Evolutionary conservation across 2,329 filamentous ascomycete genomes (phyloP), one percentile per base, ranked within the genome.

Genomic region (Calonectria multiphialidica): DNA sequence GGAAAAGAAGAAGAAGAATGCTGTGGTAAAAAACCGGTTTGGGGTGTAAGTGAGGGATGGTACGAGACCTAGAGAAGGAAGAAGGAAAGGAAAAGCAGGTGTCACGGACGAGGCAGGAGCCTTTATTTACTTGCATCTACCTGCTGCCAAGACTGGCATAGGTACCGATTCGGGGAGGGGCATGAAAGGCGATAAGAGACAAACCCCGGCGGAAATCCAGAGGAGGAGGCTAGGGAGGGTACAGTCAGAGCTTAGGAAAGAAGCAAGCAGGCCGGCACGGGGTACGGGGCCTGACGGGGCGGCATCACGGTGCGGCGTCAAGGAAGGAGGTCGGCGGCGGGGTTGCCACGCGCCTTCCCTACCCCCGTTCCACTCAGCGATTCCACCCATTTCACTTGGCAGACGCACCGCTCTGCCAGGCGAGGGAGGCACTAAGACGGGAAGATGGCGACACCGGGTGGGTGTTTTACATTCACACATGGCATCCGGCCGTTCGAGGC

Each of bases 1-100:
- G 57, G 61, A 28, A 28, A 50, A 53, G 59, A 55, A 44, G 68
- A 63, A 64, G 44, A 30, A 30, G 28, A 8, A 47, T 42, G 59
- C 44, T 63, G 45, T 44, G 62, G 65, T 63, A 57, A 37, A 30
- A 50, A 37, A 13, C 13, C 37, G 59, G 7, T 15, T 50, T 61
- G 12, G 53, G 67, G 57, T 72, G 73, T 73, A 75, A 69, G 71
- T 74, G 72, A 67, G 65, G 72, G 73, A 70, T 75, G 70, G 67
- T 73, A 76, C 69, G 72, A 78, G 70, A 66, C 72, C 77, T 77
- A 68, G 45, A 62, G 74, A 74, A 45, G 57, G 69, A 68, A 53
- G 28, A 55, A 44, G 15, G 21, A 68, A 67, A 64, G 71, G 71
- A 73, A 47, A 47, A 70, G 64, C 30, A 59, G 66, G 63, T 42